Evolutionary conservation across 257 asterid genomes (phyloP), one percentile per base, ranked within the genome.

Genomic region (Salvia miltiorrhiza): DNA sequence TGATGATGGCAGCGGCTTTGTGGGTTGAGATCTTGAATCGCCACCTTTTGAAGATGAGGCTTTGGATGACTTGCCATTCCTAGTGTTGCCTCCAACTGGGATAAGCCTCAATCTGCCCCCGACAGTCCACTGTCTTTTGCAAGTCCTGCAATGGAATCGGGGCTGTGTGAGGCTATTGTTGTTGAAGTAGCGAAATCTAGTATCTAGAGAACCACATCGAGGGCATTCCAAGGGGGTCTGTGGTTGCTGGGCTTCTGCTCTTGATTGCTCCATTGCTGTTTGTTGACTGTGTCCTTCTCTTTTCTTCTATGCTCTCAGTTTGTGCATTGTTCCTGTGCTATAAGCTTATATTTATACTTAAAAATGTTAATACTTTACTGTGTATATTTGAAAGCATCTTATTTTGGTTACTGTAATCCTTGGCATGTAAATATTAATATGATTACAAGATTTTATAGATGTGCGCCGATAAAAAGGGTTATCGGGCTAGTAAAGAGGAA

Each of bases 81-180:
- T 70, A 5, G 58, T 37, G 19, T 40, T 78, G 35, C 87, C 82
- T 54, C 80, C 84, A 30, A 65, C 2, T 17, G 84, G 84, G 66
- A 73, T 63, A 35, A 63, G 54, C 73, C 84, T 76, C 55, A 73
- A 55, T 62, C 33, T 76, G 48, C 87, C 84, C 10, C 87, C 84
- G 3, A 58, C 83, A 13, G 84, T 82, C 84, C 84, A 79, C 23
- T 50, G 73, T 1, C 83, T 59, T 20, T 65, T 74, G 79, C 87
- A 82, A 45, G 63, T 64, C 77, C 39, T 71, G 80, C 85, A 82
- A 6, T 58, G 57, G 61, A 72, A 63, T 30, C 87, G 78, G 14
- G 87, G 83, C 26, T 82, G 87, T 70, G 63, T 7, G 8, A 1
- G 72, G 72, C 55, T 59, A 12, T 77, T 37, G 40, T 82, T 82